Base-by-base conservation (phyloP, 805 yeast genomes). In the Komagataella populi region DNA sequence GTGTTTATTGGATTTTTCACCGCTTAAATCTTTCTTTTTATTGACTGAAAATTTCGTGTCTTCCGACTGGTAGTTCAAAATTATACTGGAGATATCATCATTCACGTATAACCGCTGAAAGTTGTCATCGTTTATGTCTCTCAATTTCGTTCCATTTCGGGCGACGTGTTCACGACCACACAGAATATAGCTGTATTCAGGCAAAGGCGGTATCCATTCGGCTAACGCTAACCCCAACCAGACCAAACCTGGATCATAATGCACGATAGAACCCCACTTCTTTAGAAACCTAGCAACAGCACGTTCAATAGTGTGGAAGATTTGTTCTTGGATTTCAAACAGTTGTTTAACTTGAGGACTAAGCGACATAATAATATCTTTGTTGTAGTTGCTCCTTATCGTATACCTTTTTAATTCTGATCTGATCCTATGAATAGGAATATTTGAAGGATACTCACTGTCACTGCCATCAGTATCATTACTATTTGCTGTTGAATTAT, bases 221-320 rank as follows among this genome's bases (percentile, higher is more conserved):
- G 96, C 91, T 47, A 90, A 67, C 8, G 88, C 89, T 36, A 87
- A 67, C 0, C 96, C 96, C 17, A 87, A 78, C 96, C 96, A 89
- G 2, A 91, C 75, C 59, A 89, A 71, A 0, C 95, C 90, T 47
- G 83, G 74, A 63, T 87, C 93, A 62, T 90, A 90, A 57, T 80
- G 81, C 51, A 87, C 77, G 52, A 82, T 72, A 44, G 73, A 71
- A 6, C 93, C 90, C 95, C 96, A 89, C 67, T 87, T 87, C 30
- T 66, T 66, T 45, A 85, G 66, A 61, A 90, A 90, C 52, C 74
- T 74, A 47, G 72, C 60, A 14, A 89, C 76, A 5, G 95, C 73
- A 44, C 68, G 65, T 59, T 84, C 83, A 54, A 87, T 66, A 1
- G 71, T 67, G 22, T 73, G 72, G 48, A 83, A 71, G n/a, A 81